phyloP scores from a whole-genome alignment of 2,329 filamentous ascomycete species.

The Mollisia scopiformis region DNA sequence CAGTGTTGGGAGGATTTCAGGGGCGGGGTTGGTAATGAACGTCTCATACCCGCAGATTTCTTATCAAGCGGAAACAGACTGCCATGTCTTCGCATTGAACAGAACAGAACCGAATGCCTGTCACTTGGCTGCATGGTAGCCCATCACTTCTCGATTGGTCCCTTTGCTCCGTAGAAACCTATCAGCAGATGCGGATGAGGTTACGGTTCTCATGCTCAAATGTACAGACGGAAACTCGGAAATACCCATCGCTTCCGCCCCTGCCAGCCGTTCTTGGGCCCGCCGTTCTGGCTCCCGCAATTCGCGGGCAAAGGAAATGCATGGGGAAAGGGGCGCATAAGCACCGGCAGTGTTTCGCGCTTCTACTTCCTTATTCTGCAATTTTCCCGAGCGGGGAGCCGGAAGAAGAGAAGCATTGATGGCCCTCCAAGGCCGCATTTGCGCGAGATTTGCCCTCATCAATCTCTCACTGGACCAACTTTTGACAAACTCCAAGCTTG shows the following conservation, averaged over 20 bases:
- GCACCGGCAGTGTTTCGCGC: background rate
- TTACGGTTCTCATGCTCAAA: background rate
- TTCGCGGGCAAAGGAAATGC: no score
- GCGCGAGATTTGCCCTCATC: no score
- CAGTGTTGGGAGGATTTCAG: background rate
- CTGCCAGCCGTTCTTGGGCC: background rate
- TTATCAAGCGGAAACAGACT: background rate
- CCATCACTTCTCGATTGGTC: background rate
- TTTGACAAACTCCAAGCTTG: no score
- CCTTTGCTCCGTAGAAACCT: background rate
- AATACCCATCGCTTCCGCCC: background rate
- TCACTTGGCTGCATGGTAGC: background rate
- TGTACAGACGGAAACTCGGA: background rate
- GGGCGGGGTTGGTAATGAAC: background rate
- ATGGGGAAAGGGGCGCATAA: no score
- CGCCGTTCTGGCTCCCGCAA: background rate
- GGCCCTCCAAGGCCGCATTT: no score
- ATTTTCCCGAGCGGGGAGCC: background rate
- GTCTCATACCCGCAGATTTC: background rate
- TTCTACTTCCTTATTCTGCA: background rate
- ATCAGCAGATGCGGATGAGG: background rate
- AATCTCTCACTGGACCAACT: no score
- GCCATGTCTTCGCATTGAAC: background rate
- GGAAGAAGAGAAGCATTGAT: background rate
- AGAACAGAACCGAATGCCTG: background rate